Evolutionary conservation across 140 eudicot species (phyloP).

Genomic region (Stevia rebaudiana): DNA sequence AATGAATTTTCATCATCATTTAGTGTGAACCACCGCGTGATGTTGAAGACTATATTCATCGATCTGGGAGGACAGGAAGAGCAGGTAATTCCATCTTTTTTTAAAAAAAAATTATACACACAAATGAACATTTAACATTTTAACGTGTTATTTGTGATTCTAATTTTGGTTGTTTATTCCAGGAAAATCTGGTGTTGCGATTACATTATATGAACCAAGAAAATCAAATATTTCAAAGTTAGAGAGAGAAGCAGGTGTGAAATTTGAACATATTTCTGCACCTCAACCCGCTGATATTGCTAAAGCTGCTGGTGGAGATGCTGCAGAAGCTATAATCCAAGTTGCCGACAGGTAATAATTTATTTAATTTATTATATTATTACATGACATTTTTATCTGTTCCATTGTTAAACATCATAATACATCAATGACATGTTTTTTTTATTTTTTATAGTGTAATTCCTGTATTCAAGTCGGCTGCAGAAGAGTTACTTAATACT

Average conservation of each 20-base stretch:
- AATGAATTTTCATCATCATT: not conserved
- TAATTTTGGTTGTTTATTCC: not conserved
- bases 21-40: constrained; percentile 98
- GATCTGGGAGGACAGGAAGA: constrained; percentile 95
- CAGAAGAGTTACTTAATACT: constrained; percentile 59
- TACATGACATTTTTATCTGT: not conserved
- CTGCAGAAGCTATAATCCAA: constrained; percentile 60
- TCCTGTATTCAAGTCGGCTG: constrained; percentile 79
- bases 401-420: not conserved
- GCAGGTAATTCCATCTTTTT: constrained; percentile 46
- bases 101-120: too few relatives aligned
- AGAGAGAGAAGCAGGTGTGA: constrained; percentile 92
- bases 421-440: not conserved
- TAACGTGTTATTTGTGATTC: not conserved
- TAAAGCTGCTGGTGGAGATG: constrained; percentile 84
- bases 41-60: constrained; percentile 91
- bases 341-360: constrained; percentile 59
- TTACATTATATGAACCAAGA: constrained; percentile 84
- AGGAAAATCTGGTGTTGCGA: constrained; percentile 88
- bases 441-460: constrained; percentile 47
- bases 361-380: not conserved
- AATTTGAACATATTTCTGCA: constrained; percentile 79
- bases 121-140: too few relatives aligned
- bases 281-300: constrained; percentile 98
- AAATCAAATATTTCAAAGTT: constrained; percentile 59